A percentile compares a stretch with the other conserved stretches of the same genome.
phyloP scores from a whole-genome alignment of 768 basidiomycete species.

The Tubosaeta brunneosetosa region DNA sequence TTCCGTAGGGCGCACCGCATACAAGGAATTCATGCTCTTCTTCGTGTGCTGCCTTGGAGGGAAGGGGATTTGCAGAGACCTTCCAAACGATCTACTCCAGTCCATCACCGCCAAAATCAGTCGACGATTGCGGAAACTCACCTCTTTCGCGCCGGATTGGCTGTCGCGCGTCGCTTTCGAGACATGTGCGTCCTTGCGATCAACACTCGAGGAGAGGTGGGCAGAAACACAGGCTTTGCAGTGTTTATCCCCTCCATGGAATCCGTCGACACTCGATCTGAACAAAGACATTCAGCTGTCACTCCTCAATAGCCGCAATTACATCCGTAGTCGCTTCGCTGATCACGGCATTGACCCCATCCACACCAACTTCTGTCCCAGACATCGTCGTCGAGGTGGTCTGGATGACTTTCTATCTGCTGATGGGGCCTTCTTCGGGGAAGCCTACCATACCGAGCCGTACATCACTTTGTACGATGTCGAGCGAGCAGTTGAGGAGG shows the following conservation, averaged over 20 bases:
- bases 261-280: constrained; percentile 25
- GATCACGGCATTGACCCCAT: neutral
- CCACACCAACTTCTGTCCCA: neutral
- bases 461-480: constrained; percentile 31
- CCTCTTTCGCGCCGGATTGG: constrained; percentile 9
- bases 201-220: constrained; percentile 34
- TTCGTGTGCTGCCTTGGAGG: constrained; percentile 18
- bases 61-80: neutral
- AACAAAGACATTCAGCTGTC: constrained; percentile 32
- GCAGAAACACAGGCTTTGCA: constrained; percentile 24
- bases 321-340: constrained; percentile 21
- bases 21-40: constrained; percentile 34
- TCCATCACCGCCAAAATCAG: constrained; percentile 35
- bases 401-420: constrained; percentile 16
- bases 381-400: neutral
- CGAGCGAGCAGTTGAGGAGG: constrained; percentile 28
- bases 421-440: constrained; percentile 5
- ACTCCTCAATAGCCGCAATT: constrained; percentile 25
- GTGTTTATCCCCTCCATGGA: constrained; percentile 26
- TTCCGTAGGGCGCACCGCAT: constrained; percentile 9
- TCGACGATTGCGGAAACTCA: constrained; percentile 36
- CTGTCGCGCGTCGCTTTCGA: constrained; percentile 3
- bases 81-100: constrained; percentile 35
- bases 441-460: constrained; percentile 7
- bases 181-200: constrained; percentile 14